A percentile compares a stretch with the other conserved stretches of the same genome.
These are phyloP conservation scores for Eutreptiella sp. DNA, from an alignment of 208 protist species.

Conservation along the genomic window DNA sequence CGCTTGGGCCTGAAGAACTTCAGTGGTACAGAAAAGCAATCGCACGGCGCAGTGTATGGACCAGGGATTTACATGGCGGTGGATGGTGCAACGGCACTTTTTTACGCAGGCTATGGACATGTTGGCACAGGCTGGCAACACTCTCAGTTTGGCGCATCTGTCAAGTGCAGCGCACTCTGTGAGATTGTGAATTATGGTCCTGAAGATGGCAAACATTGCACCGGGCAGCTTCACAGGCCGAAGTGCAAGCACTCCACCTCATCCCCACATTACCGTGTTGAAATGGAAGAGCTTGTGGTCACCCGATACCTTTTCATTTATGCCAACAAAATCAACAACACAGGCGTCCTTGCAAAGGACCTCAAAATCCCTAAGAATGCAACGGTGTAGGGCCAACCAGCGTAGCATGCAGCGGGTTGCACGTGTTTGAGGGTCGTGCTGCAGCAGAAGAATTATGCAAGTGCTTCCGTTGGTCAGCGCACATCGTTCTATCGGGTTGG, in stretches of 20 bases:
- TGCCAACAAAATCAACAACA: slow-evolving; percentile 21
- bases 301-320: slow-evolving; percentile 14
- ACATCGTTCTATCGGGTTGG: too few species aligned
- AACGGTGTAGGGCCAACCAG: too few species aligned
- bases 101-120: slow-evolving; percentile 22
- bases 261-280: slow-evolving; percentile 19
- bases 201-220: slow-evolving; percentile 7
- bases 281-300: slow-evolving; percentile 13
- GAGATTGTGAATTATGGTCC: background rate
- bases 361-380: too few species aligned
- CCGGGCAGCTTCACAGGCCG: slow-evolving; percentile 3
- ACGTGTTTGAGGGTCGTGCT: too few species aligned
- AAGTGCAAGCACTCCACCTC: slow-evolving; percentile 16
- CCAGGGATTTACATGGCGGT: slow-evolving; percentile 40
- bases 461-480: too few species aligned
- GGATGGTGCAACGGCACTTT: slow-evolving; percentile 20
- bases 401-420: too few species aligned
- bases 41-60: slow-evolving; percentile 37
- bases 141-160: slow-evolving; percentile 1
- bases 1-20: slow-evolving; percentile 32
- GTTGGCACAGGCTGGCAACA: slow-evolving; percentile 3
- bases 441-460: too few species aligned
- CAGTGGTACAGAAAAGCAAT: slow-evolving; percentile 14
- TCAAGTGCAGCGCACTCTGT: slow-evolving; percentile 7
- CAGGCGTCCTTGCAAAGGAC: too few species aligned